Conservation (phyloP, 345 rosid species). For the Bruguiera gymnorhiza region DNA sequence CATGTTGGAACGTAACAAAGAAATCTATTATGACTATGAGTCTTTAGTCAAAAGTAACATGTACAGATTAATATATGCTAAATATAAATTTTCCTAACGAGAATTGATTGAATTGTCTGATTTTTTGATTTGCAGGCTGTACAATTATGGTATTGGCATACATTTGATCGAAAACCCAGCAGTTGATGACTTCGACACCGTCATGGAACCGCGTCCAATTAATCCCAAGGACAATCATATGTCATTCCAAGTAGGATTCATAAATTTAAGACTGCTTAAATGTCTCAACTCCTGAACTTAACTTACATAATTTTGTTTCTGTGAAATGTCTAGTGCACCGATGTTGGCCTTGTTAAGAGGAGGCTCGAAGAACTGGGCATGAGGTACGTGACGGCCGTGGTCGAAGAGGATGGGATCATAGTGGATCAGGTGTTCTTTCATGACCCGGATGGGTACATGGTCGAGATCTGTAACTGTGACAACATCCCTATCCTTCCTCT, state of each 20-base stretch:
- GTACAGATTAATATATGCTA: background rate
- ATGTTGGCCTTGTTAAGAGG: slow-evolving; percentile 45
- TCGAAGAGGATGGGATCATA: slow-evolving; percentile 44
- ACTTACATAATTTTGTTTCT: too few species aligned
- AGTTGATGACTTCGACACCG: slow-evolving; percentile 38
- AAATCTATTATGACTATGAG: too few species aligned
- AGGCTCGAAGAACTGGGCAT: slow-evolving; percentile 47
- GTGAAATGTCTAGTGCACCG: slow-evolving; percentile 34
- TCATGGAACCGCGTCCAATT: slow-evolving; percentile 38
- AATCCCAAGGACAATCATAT: slow-evolving; percentile 62
- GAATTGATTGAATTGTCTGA: background rate
- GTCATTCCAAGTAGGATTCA: slow-evolving; percentile 44
- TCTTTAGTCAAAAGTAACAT: too few species aligned
- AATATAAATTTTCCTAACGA: background rate
- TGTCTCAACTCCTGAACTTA: too few species aligned
- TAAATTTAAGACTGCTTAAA: background rate
- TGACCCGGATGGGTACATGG: slow-evolving; percentile 66
- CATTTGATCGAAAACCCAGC: slow-evolving; percentile 56
- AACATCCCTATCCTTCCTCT: slow-evolving; percentile 47
- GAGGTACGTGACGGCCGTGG: slow-evolving; percentile 44
- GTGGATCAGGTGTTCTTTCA: slow-evolving; percentile 62
- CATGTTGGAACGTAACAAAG: too few species aligned
- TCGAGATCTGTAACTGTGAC: slow-evolving; percentile 57
- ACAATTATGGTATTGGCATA: slow-evolving; percentile 56
- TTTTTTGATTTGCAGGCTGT: slow-evolving; percentile 34